Evolutionary conservation across 495 filamentous ascomycete species (phyloP).

Genomic region (Lichina pygmaea): DNA sequence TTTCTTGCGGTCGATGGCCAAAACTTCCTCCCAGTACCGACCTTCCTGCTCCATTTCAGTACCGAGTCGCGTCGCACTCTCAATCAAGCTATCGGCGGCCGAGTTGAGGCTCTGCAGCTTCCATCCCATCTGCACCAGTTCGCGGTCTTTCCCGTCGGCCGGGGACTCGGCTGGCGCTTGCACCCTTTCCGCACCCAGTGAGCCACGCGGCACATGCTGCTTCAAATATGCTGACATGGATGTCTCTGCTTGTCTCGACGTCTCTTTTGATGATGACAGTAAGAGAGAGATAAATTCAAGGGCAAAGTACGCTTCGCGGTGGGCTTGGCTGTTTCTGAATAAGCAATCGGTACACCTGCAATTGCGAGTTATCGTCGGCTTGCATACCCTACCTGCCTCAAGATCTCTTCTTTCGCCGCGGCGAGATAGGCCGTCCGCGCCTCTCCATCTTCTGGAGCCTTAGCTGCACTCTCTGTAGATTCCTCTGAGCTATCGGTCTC

Average conservation of each 20-base stretch:
- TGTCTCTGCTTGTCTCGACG: constrained; percentile 32
- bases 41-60: constrained; percentile 51
- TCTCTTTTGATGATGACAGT: constrained; percentile 35
- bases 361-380: too few species aligned
- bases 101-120: constrained; percentile 47
- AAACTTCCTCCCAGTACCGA: constrained; percentile 67
- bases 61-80: constrained; percentile 42
- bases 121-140: constrained; percentile 44
- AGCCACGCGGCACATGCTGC: constrained; percentile 38
- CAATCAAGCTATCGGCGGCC: constrained; percentile 47
- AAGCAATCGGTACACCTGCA: too few species aligned
- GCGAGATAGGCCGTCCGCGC: constrained; percentile 14
- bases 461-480: constrained; percentile 9
- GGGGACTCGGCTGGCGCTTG: constrained; percentile 26
- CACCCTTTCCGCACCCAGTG: constrained; percentile 43
- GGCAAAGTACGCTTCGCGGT: constrained; percentile 34
- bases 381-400: constrained; percentile 22
- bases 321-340: constrained; percentile 22
- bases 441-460: constrained; percentile 14
- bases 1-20: constrained; percentile 52
- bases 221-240: constrained; percentile 46
- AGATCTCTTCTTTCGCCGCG: constrained; percentile 22
- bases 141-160: constrained; percentile 24
- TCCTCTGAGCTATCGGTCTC: constrained; percentile 3
- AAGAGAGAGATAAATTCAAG: constrained; percentile 72